phyloP scores from a whole-genome alignment of 2,329 filamentous ascomycete genomes.

The Chalara sp. region DNA sequence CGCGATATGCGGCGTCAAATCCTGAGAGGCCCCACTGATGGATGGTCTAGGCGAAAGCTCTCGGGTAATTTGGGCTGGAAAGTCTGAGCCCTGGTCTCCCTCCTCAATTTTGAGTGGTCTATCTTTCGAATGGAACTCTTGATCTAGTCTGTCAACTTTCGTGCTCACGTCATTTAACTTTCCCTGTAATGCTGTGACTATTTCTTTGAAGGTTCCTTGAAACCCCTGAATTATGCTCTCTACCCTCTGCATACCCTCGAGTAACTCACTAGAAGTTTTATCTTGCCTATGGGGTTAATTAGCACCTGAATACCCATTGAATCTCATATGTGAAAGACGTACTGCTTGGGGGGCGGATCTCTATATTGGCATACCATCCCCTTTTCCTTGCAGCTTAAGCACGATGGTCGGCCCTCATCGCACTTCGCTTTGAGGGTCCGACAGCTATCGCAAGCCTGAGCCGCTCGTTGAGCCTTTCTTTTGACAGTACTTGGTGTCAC shows the following conservation, averaged over 20 bases:
- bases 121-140: too few species aligned
- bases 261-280: constrained; percentile 52
- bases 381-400: constrained; percentile 85
- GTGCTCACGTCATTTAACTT: too few species aligned
- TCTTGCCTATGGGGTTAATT: constrained; percentile 31
- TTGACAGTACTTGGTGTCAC: constrained; percentile 5
- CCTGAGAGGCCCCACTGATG: too few species aligned
- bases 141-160: too few species aligned
- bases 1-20: too few species aligned
- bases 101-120: too few species aligned
- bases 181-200: not conserved
- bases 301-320: not conserved
- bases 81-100: too few species aligned
- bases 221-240: not conserved
- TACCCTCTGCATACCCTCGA: constrained; percentile 36
- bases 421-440: constrained; percentile 85
- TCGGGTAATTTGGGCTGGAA: too few species aligned
- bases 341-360: constrained; percentile 89
- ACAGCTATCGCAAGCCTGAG: constrained; percentile 84
- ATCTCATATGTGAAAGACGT: constrained; percentile 32
- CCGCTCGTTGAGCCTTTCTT: constrained; percentile 25
- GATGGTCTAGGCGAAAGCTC: too few species aligned
- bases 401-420: constrained; percentile 70
- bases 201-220: not conserved
- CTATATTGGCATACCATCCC: constrained; percentile 79